phyloP scores from a whole-genome alignment of 225 moss, liverwort and hornwort species.

The Anthoceros angustus region DNA sequence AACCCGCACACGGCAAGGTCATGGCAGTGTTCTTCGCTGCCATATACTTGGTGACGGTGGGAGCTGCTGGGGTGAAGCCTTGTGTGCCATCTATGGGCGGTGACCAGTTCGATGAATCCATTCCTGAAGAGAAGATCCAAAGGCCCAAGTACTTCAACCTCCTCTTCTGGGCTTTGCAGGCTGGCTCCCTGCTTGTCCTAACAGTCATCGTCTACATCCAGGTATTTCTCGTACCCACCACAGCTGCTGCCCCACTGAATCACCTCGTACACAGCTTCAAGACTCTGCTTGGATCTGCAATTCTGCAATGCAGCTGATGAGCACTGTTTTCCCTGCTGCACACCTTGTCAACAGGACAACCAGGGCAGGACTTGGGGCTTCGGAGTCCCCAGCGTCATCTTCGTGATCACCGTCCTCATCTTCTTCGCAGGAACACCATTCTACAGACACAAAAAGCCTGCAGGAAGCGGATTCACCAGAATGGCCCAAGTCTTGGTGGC shows the following conservation, averaged over 20 bases:
- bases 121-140: neutral
- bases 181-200: neutral
- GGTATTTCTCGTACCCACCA: neutral
- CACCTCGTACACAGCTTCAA: no score
- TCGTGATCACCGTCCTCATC: constrained; percentile 2
- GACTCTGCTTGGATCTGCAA: no score
- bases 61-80: neutral
- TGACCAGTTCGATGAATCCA: neutral
- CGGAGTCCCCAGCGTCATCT: constrained; percentile 30
- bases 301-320: neutral
- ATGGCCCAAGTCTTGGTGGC: constrained; percentile 33
- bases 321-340: neutral
- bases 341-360: constrained; percentile 21
- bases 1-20: neutral
- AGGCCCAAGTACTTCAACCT: constrained; percentile 1
- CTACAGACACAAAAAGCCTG: constrained; percentile 33
- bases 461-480: constrained; percentile 34
- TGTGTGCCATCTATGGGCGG: neutral
- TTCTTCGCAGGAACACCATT: constrained; percentile 19
- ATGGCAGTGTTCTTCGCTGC: neutral
- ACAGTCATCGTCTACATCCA: neutral
- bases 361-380: constrained; percentile 42
- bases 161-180: neutral
- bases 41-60: neutral
- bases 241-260: no score